Percentiles rank a stretch among this genome's conserved stretches.
Evolutionary conservation across 208 protist species (phyloP).

Genomic region (Leishmania tropica): DNA sequence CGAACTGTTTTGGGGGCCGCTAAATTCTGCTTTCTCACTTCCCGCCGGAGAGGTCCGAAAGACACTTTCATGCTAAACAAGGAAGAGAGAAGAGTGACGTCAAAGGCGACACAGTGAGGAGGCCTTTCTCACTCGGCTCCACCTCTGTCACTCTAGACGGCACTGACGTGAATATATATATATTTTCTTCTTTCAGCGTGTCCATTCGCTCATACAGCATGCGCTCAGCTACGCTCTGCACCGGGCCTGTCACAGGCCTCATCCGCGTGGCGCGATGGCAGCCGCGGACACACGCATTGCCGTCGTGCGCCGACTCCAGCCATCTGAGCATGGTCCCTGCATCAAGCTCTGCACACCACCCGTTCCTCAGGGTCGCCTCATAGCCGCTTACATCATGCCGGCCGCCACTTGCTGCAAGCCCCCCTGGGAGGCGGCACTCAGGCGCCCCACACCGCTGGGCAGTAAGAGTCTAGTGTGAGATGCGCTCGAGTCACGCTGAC

Average conservation of each 20-base stretch:
- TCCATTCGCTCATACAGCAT: neutral
- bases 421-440: neutral
- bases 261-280: neutral
- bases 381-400: neutral
- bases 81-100: neutral
- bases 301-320: neutral
- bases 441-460: neutral
- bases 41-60: neutral
- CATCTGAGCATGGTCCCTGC: neutral
- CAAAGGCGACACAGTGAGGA: neutral
- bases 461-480: neutral
- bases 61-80: neutral
- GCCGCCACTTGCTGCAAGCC: neutral
- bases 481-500: neutral
- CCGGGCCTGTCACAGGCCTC: neutral
- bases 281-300: neutral
- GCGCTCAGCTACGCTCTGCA: neutral
- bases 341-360: neutral
- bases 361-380: neutral
- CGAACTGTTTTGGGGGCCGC: slow-evolving; percentile 29
- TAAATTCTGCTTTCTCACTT: slow-evolving; percentile 3
- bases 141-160: neutral
- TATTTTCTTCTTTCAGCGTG: neutral
- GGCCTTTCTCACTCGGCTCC: neutral
- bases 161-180: neutral